Evolutionary conservation across 306 rosid genomes (phyloP).

Genomic region (Ziziphus jujuba): DNA sequence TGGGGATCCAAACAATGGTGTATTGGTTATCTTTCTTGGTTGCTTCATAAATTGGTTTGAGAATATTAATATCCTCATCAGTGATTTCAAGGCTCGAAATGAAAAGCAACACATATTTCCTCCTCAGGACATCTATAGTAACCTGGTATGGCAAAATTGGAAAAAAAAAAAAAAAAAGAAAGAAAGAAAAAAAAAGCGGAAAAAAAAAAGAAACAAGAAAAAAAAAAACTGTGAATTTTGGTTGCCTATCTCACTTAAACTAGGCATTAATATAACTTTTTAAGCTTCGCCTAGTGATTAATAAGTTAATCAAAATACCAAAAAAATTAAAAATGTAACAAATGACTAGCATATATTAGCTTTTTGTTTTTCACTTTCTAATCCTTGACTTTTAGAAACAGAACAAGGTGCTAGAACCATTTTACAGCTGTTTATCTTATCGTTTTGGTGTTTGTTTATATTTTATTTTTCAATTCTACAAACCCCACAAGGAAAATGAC

Average conservation of each 20-base stretch:
- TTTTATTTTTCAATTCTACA: no score
- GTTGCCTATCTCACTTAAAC: not conserved
- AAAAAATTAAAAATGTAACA: no score
- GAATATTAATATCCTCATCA: constrained; percentile 25
- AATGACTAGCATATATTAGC: no score
- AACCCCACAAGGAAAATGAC: not conserved
- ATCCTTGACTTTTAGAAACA: no score
- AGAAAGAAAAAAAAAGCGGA: no score
- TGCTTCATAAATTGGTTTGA: constrained; percentile 22
- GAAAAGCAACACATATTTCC: constrained; percentile 55
- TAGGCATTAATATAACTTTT: not conserved
- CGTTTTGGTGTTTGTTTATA: no score
- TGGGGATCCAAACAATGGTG: constrained; percentile 46
- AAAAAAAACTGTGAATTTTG: constrained; percentile 5
- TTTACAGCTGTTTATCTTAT: no score
- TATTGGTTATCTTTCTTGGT: constrained; percentile 19
- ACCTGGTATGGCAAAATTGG: constrained; percentile 27
- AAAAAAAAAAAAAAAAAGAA: no score
- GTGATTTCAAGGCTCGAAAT: constrained; percentile 53
- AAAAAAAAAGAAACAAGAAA: no score
- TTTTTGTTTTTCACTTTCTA: no score
- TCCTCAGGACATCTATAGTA: constrained; percentile 36
- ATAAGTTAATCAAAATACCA: no score
- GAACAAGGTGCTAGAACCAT: no score
- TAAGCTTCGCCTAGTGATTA: not conserved